Evolutionary conservation across 768 basidiomycete genomes (phyloP).

Genomic region (Thelephora ganbajun): DNA sequence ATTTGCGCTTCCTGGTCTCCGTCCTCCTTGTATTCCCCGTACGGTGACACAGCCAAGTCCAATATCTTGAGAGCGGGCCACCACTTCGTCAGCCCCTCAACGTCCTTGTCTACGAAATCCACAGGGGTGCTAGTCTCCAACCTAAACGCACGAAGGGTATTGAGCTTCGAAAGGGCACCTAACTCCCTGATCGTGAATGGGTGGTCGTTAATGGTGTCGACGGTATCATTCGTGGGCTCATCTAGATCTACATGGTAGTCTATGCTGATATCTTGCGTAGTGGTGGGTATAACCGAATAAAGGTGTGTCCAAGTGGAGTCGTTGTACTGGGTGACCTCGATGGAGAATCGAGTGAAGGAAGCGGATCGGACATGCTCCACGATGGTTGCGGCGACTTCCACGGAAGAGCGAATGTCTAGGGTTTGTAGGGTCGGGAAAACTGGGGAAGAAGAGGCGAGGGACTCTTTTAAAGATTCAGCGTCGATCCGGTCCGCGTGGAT

Average conservation of each 20-base stretch:
- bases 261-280: neutral
- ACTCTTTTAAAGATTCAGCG: constrained; percentile 5
- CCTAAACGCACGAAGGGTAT: neutral
- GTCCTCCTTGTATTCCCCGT: neutral
- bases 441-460: neutral
- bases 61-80: neutral
- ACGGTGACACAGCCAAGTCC: neutral
- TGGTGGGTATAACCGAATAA: neutral
- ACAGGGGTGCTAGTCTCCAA: neutral
- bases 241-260: neutral
- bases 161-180: neutral
- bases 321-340: neutral
- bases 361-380: neutral
- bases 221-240: neutral
- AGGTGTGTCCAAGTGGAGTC: neutral
- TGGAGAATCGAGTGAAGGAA: neutral
- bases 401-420: constrained; percentile 7
- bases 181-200: neutral
- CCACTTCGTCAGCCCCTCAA: neutral
- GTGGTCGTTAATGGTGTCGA: neutral
- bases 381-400: neutral
- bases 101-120: neutral
- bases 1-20: neutral
- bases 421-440: constrained; percentile 9
- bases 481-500: constrained; percentile 11